phyloP scores from a whole-genome alignment of 306 rosid genomes.

The Benincasa hispida region DNA sequence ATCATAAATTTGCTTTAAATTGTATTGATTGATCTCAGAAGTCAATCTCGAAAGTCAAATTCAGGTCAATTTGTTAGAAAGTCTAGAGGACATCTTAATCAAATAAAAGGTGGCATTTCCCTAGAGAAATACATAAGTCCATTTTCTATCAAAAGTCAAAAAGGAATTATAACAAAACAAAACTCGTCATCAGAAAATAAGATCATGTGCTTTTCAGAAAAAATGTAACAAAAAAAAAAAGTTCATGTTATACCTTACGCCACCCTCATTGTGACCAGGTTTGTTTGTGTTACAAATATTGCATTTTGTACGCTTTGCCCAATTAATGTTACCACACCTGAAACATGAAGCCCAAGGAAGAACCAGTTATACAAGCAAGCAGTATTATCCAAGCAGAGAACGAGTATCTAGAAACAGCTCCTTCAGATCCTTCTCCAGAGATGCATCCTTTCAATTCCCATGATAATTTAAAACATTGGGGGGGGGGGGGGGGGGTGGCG shows the following conservation, averaged over 20 bases:
- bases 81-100: background rate
- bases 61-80: background rate
- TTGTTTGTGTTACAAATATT: slow-evolving; percentile 95
- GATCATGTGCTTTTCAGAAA: background rate
- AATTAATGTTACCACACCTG: slow-evolving; percentile 97
- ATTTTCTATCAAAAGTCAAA: background rate
- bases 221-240: background rate
- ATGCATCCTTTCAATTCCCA: background rate
- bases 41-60: background rate
- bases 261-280: slow-evolving; percentile 94
- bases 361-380: slow-evolving; percentile 11
- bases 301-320: slow-evolving; percentile 97
- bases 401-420: background rate
- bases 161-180: no score
- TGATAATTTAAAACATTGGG: background rate
- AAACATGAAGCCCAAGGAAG: slow-evolving; percentile 2
- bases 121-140: background rate
- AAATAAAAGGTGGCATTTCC: background rate
- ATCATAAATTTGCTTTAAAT: background rate
- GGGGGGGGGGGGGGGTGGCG: no score
- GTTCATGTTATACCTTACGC: slow-evolving; percentile 58
- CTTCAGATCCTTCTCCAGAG: background rate
- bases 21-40: background rate
- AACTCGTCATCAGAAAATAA: background rate
- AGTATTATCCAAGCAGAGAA: background rate